These are phyloP conservation scores for Trypanosoma vivax DNA, from an alignment of 208 protist species.

Conservation along the genomic window DNA sequence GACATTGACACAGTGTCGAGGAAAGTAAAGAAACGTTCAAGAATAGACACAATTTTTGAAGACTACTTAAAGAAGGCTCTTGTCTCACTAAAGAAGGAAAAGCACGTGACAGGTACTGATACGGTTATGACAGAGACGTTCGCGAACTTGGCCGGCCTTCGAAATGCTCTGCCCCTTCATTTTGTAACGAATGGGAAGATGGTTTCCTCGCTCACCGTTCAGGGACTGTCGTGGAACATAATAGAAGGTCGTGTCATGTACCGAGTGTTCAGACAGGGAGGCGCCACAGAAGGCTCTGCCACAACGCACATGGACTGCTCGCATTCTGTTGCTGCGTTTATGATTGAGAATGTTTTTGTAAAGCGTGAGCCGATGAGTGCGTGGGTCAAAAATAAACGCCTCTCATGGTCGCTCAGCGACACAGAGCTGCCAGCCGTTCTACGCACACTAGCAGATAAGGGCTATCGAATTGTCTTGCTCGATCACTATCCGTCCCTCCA, in stretches of 20 bases:
- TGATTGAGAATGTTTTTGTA: slow-evolving; percentile 55
- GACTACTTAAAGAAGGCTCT: slow-evolving; percentile 11
- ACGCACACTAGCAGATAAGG: slow-evolving; percentile 36
- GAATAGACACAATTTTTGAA: slow-evolving; percentile 20
- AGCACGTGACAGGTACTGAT: slow-evolving; percentile 10
- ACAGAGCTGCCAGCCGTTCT: slow-evolving; percentile 18
- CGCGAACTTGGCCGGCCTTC: slow-evolving; percentile 28
- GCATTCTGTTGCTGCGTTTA: slow-evolving; percentile 58
- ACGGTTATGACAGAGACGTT: slow-evolving; percentile 27
- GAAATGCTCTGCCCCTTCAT: slow-evolving; percentile 42
- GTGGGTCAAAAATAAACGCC: slow-evolving; percentile 6
- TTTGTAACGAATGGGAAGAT: slow-evolving; percentile 22
- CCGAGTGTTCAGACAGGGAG: slow-evolving; percentile 41
- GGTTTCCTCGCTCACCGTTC: slow-evolving; percentile 14
- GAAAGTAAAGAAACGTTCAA: slow-evolving; percentile 6
- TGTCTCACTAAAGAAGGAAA: neutral
- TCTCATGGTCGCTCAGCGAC: slow-evolving; percentile 7
- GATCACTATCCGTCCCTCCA: slow-evolving; percentile 80
- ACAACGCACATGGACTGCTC: slow-evolving; percentile 47
- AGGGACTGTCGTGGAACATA: slow-evolving; percentile 37
- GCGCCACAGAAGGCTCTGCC: slow-evolving; percentile 13
- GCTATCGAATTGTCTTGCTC: slow-evolving; percentile 65
- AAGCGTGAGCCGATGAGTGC: slow-evolving; percentile 2
- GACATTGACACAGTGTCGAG: too few species aligned
- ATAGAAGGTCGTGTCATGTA: slow-evolving; percentile 64